A percentile compares a stretch with the other conserved stretches of the same genome.
Evolutionary conservation across 1,139 yeast genomes (phyloP).

Genomic region (Meyerozyma guilliermondii): DNA sequence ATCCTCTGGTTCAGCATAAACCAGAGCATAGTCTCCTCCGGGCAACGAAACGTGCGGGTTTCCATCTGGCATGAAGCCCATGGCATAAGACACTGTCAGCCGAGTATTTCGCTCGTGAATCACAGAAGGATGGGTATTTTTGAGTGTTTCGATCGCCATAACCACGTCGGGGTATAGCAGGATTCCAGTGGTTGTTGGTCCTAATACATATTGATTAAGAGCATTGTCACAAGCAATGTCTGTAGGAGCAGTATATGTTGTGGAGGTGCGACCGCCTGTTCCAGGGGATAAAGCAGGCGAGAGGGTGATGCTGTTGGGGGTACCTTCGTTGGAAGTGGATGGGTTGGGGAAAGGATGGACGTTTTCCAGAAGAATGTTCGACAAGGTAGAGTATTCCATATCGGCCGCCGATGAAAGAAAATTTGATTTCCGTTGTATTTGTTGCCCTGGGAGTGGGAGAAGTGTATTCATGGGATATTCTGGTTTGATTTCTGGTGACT

Average conservation of each 20-base stretch:
- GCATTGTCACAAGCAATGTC: conserved; percentile 32
- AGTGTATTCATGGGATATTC: not conserved
- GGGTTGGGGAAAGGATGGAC: conserved; percentile 20
- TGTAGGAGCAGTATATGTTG: not conserved
- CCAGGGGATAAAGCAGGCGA: conserved; percentile 38
- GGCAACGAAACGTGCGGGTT: conserved; percentile 16
- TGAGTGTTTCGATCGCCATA: conserved; percentile 42
- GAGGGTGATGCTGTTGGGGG: conserved; percentile 32
- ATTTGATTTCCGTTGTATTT: conserved; percentile 22
- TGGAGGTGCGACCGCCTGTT: not conserved
- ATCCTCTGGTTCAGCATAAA: conserved; percentile 68
- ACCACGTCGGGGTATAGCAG: conserved; percentile 53
- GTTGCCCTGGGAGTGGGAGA: not conserved
- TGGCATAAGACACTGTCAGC: conserved; percentile 50
- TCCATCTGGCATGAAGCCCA: conserved; percentile 45
- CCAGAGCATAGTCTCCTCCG: conserved; percentile 15
- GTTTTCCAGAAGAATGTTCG: conserved; percentile 64
- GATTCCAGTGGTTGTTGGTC: conserved; percentile 35
- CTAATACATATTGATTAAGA: conserved; percentile 58
- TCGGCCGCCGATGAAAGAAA: conserved; percentile 76
- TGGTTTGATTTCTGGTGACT: not conserved
- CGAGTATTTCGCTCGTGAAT: conserved; percentile 35
- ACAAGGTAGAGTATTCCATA: conserved; percentile 70
- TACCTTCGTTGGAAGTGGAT: conserved; percentile 36
- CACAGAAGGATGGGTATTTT: conserved; percentile 34